These are phyloP conservation scores for Fallopia convolvulus DNA, from an alignment of 148 eudicot species.

Conservation along the genomic window DNA sequence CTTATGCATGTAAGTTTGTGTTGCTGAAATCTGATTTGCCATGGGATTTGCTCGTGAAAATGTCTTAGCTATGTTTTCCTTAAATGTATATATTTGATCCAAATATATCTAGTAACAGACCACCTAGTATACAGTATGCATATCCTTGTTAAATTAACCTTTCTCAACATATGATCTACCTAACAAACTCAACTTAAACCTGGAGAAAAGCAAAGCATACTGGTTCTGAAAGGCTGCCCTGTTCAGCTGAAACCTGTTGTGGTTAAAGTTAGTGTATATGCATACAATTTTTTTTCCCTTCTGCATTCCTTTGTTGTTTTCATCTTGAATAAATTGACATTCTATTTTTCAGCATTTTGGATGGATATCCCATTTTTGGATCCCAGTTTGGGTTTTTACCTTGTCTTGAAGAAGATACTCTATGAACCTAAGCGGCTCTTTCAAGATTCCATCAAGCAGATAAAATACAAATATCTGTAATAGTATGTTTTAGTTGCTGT, in stretches of 20 bases:
- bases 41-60: background rate
- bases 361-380: background rate
- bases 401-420: slow-evolving; percentile 1
- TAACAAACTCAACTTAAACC: background rate
- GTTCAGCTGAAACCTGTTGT: background rate
- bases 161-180: background rate
- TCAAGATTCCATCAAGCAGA: background rate
- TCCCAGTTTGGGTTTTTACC: background rate
- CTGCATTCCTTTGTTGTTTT: background rate
- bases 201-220: background rate
- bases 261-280: background rate
- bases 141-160: background rate
- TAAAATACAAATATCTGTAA: background rate
- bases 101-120: background rate
- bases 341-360: background rate
- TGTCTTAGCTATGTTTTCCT: background rate
- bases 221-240: background rate
- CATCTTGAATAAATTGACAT: background rate
- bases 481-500: background rate
- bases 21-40: background rate
- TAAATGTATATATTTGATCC: background rate
- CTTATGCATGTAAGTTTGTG: background rate
- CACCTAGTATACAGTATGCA: background rate
- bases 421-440: background rate
- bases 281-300: background rate